Conservation (phyloP, 2,329 filamentous ascomycete species). For the Raffaelea albimanens region DNA sequence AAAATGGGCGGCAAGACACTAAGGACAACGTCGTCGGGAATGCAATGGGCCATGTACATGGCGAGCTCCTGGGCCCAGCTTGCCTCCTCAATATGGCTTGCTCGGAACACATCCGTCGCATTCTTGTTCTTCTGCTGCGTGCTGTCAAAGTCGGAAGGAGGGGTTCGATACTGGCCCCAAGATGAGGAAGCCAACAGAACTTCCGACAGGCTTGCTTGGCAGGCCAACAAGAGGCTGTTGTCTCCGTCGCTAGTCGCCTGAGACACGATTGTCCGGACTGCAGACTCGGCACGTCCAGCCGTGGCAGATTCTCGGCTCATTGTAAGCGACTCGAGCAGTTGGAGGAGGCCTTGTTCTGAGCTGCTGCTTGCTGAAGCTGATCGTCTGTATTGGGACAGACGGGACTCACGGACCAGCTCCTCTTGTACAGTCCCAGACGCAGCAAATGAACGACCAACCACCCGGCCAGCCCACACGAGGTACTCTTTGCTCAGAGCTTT, state of each 20-base stretch:
- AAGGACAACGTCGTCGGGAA: constrained; percentile 57
- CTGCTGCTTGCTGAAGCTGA: constrained; percentile 33
- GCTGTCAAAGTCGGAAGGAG: constrained; percentile 39
- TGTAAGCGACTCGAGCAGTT: constrained; percentile 51
- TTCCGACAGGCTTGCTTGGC: constrained; percentile 40
- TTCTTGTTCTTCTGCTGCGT: constrained; percentile 1
- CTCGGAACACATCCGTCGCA: constrained; percentile 24
- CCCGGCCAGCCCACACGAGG: constrained; percentile 73
- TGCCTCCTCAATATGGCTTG: constrained; percentile 31
- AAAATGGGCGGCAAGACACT: constrained; percentile 59
- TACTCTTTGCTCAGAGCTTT: constrained; percentile 57
- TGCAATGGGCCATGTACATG: constrained; percentile 49
- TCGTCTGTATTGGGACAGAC: constrained; percentile 38
- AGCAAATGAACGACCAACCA: constrained; percentile 75
- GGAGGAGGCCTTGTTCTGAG: constrained; percentile 56
- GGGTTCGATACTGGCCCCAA: constrained; percentile 46
- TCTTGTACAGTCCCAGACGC: constrained; percentile 59
- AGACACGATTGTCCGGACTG: constrained; percentile 47
- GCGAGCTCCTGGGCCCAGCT: constrained; percentile 56
- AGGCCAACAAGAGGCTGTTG: constrained; percentile 37
- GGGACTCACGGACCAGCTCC: constrained; percentile 51
- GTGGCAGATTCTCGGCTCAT: constrained; percentile 44
- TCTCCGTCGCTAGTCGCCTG: constrained; percentile 38
- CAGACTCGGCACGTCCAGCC: constrained; percentile 52
- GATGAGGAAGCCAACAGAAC: constrained; percentile 43